Percentiles rank a stretch among this genome's conserved stretches.
Evolutionary conservation across 2,329 filamentous ascomycete species (phyloP).

Genomic region (Talaromyces piceae): DNA sequence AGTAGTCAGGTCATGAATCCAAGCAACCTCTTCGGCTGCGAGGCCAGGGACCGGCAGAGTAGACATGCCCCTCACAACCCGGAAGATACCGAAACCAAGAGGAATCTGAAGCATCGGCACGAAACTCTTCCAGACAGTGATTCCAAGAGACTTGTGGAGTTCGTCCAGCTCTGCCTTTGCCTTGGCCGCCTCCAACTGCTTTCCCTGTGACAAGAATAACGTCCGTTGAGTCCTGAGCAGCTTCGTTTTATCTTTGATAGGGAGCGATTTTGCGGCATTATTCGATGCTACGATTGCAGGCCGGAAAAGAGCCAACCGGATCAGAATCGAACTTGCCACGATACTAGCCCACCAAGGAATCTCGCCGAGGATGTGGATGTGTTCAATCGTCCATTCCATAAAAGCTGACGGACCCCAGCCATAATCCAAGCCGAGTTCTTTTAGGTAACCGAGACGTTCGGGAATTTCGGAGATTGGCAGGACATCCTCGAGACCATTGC

Average conservation of each 20-base stretch:
- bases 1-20: conserved; percentile 71
- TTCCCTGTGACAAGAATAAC: conserved; percentile 28
- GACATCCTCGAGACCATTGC: conserved; percentile 16
- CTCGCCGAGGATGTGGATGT: conserved; percentile 67
- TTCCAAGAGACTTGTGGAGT: conserved; percentile 50
- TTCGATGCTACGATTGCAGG: conserved; percentile 58
- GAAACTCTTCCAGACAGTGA: conserved; percentile 46
- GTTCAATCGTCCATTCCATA: conserved; percentile 72
- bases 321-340: conserved; percentile 53
- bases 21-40: conserved; percentile 61
- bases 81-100: conserved; percentile 74
- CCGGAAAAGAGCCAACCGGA: conserved; percentile 60
- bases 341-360: conserved; percentile 80
- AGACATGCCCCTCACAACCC: conserved; percentile 66
- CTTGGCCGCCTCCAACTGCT: conserved; percentile 43
- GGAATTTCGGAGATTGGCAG: conserved; percentile 48
- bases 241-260: conserved; percentile 51
- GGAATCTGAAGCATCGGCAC: conserved; percentile 59
- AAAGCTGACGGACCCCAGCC: conserved; percentile 70
- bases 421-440: conserved; percentile 76
- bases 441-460: conserved; percentile 74
- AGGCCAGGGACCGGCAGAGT: conserved; percentile 73
- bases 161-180: conserved; percentile 41
- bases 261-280: conserved; percentile 51
- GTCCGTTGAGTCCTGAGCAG: conserved; percentile 39